Evolutionary conservation across 768 basidiomycete genomes (phyloP), one percentile per base, ranked within the genome.

Genomic region (Cystobasidium ongulense): DNA sequence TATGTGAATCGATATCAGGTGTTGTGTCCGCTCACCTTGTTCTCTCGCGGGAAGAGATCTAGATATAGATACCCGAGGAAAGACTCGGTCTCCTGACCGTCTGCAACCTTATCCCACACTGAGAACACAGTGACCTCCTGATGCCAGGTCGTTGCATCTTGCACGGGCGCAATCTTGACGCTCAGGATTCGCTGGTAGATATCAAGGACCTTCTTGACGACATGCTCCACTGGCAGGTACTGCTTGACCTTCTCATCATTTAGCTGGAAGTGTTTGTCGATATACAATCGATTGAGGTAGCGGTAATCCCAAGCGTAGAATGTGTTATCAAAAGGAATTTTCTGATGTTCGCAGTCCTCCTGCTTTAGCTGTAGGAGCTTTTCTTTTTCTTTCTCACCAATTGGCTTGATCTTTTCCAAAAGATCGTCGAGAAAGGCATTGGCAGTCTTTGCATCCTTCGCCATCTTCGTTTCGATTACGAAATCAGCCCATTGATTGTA

Each of bases 11-110:
- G 64, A 38, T 4, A 29, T 63, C 43, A 46, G n/a, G n/a, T n/a
- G n/a, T n/a, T n/a, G n/a, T n/a, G 43, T 46, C 13, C 43, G n/a
- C 43, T 27, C 27, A 59, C 57, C 53, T 76, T 75, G 50, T 63
- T 54, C 59, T 77, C 72, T 8, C 77, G 68, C 1, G 75, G 65
- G 38, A 72, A 50, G 41, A 94, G 85, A 78, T 94, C 92, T 33
- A 93, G 88, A 78, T 91, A 91, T 79, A 90, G 90, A 80, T 91
- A 89, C 1, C 92, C 92, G 23, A 92, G 79, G 78, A 93, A 93
- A 29, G 84, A 89, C 0, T 86, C 88, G 23, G 89, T 88, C 73
- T 86, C 87, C 65, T 87, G 87, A 77, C 89, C 88, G 0, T 36
- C 33, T 8, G 46, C 39, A 31, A 61, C 18, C 2, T 54, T 25